These are phyloP conservation scores for Puya raimondii DNA, from an alignment of 176 grass and related monocot genomes.

Conservation along the genomic window DNA sequence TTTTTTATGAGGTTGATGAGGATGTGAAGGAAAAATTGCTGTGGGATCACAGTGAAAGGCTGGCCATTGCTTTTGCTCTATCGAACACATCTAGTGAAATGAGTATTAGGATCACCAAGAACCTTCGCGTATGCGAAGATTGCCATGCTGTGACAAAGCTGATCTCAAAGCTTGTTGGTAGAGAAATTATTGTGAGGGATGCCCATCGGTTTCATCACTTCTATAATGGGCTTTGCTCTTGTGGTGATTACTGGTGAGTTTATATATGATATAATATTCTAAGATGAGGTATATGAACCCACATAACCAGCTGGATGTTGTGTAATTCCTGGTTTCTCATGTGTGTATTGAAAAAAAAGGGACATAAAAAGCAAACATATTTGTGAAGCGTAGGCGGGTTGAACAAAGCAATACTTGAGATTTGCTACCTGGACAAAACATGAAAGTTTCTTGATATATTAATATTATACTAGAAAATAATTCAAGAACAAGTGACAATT, in stretches of 20 bases:
- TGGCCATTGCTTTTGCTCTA: constrained; percentile 15
- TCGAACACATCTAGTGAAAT: background rate
- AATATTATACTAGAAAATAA: too few relatives aligned
- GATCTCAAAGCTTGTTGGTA: constrained; percentile 5
- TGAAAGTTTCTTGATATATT: too few relatives aligned
- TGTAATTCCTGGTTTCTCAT: background rate
- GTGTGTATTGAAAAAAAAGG: background rate
- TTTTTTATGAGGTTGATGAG: constrained; percentile 13
- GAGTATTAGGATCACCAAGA: constrained; percentile 6
- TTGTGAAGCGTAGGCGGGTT: too few relatives aligned
- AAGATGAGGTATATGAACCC: background rate
- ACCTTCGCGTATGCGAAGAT: constrained; percentile 5
- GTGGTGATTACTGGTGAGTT: constrained; percentile 15
- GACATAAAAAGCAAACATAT: too few relatives aligned
- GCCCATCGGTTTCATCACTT: constrained; percentile 19
- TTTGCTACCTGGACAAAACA: too few relatives aligned
- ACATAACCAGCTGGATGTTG: background rate
- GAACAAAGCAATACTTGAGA: too few relatives aligned
- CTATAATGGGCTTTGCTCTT: constrained; percentile 1
- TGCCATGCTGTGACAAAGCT: constrained; percentile 6
- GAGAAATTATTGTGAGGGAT: constrained; percentile 15
- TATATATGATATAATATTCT: background rate
- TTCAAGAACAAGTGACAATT: too few relatives aligned
- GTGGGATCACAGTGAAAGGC: constrained; percentile 20
- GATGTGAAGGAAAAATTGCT: constrained; percentile 15